Evolutionary conservation across 768 basidiomycete species (phyloP), one percentile per base, ranked within the genome.

Genomic region (Phylloporus scabripes): DNA sequence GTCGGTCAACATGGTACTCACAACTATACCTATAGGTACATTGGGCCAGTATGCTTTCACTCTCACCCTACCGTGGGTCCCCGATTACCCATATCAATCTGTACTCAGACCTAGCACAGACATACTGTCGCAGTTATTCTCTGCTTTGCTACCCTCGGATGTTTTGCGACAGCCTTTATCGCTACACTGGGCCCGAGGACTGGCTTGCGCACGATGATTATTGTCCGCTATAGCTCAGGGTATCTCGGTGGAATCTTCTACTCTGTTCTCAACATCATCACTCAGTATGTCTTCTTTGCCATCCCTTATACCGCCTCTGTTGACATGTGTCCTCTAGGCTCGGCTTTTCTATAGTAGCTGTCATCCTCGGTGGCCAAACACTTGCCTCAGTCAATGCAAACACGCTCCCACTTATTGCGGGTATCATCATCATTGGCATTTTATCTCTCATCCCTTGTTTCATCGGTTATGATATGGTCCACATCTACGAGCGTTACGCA

Each of bases 301-400:
- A 5, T 23, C 11, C 2, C 26, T 44, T 8, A 5, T 15, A 15
- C 29, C 24, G 28, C 20, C 11, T 15, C 26, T n/a, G 3, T 26
- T 50, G 42, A 53, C 21, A 31, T 1, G 8, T 15, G 0, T 1
- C n/a, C 15, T 15, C 14, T 39, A 75, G 72, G 46, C 59, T 78
- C 17, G 76, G 77, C 3, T 80, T 78, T 60, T 68, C 73, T 12
- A 68, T 70, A n/a, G 72, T 68, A 0, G 68, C 72, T 14, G 75
- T 78, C n/a, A 78, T 81, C 45, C 68, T 78, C 1, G 78, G 78
- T 14, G 79, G 77, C 1, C 76, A 81, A 49, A 74, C 74, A 0
- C 70, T 77, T 42, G 71, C 73, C 4, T 74, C 73, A 10, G 66
- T 78, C 50, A 73, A 74, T 46, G 59, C 72, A 18, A 67, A 65